Percentiles rank a stretch among this genome's conserved stretches.
Evolutionary conservation across 345 rosid genomes (phyloP).

Genomic region (Populus ilicifolia): DNA sequence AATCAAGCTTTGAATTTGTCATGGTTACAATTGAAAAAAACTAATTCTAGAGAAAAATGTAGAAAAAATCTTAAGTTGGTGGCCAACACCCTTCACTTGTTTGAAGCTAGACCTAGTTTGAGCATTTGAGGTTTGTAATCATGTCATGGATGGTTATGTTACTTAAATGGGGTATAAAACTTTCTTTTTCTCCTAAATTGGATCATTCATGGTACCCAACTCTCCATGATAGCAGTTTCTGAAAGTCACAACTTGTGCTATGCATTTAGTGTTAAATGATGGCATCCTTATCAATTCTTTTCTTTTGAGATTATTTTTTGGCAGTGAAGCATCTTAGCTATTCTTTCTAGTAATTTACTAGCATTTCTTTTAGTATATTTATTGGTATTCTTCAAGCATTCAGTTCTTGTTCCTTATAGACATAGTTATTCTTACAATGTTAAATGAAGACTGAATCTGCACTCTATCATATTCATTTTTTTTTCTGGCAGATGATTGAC

Average conservation of each 20-base stretch:
- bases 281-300: not conserved
- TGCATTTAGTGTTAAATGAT: not conserved
- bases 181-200: not conserved
- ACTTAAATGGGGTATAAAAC: not conserved
- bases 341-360: not conserved
- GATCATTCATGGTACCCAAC: not conserved
- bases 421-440: not conserved
- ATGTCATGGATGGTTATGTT: not conserved
- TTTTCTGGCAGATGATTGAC: slow-evolving; percentile 58
- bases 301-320: not conserved
- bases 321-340: not conserved
- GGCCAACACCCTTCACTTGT: too few relatives aligned
- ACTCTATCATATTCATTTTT: not conserved
- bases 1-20: not conserved
- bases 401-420: not conserved
- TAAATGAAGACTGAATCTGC: not conserved
- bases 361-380: not conserved
- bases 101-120: too few relatives aligned
- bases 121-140: not conserved
- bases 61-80: too few relatives aligned
- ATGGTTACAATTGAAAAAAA: not conserved
- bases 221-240: not conserved
- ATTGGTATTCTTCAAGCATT: not conserved
- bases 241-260: not conserved
- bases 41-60: too few relatives aligned